phyloP scores from a whole-genome alignment of 2,329 filamentous ascomycete species.

The Penicillium paneum region DNA sequence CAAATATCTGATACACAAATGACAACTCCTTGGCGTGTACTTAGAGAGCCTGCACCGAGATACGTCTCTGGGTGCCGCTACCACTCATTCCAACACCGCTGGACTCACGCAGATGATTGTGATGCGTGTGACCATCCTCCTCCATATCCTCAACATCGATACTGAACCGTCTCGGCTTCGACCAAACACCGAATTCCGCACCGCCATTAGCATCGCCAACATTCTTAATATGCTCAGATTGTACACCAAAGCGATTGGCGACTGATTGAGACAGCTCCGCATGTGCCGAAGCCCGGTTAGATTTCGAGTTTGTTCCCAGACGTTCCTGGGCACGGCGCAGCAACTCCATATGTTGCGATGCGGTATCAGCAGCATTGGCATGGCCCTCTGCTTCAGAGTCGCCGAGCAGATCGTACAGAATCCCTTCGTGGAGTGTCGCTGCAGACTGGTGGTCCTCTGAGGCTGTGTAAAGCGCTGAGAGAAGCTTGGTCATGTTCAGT shows the following conservation, averaged over 20 bases:
- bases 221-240: conserved; percentile 22
- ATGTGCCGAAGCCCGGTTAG: conserved; percentile 20
- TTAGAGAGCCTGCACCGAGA: conserved; percentile 26
- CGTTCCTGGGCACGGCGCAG: conserved; percentile 30
- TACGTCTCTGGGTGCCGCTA: conserved; percentile 22
- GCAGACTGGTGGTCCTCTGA: conserved; percentile 32
- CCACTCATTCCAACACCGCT: conserved; percentile 30
- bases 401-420: conserved; percentile 29
- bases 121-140: conserved; percentile 25
- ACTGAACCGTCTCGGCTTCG: conserved; percentile 33
- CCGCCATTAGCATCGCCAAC: conserved; percentile 22
- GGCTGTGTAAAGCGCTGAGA: conserved; percentile 50
- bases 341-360: conserved; percentile 32
- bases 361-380: conserved; percentile 21
- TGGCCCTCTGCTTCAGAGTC: conserved; percentile 24
- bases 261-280: conserved; percentile 28
- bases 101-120: conserved; percentile 31
- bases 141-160: conserved; percentile 32
- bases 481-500: conserved; percentile 49
- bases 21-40: background rate
- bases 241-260: conserved; percentile 28
- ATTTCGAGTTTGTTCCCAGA: conserved; percentile 13
- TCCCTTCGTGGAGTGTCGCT: conserved; percentile 31
- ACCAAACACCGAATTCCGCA: conserved; percentile 30
- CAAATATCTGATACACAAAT: background rate